Conservation (phyloP, 2,329 filamentous ascomycete species). For the Paraconiothyrium brasiliense region DNA sequence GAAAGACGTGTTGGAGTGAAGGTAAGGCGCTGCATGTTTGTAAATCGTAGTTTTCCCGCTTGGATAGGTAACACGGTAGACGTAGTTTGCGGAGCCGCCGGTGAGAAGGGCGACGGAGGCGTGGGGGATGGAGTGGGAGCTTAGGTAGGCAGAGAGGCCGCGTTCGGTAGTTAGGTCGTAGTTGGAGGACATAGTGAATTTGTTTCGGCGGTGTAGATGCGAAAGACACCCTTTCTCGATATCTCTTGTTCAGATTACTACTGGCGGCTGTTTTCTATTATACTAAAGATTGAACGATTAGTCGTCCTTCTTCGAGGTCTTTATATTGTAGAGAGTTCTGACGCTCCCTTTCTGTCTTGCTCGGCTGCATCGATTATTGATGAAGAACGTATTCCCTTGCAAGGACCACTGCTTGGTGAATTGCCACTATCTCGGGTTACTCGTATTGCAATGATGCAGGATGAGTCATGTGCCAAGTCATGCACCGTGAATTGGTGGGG, state of each 20-base stretch:
- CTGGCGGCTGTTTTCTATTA: no score
- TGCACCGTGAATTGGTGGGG: neutral
- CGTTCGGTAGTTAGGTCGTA: conserved; percentile 30
- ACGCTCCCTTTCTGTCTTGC: neutral
- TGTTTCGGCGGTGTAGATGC: neutral
- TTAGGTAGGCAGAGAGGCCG: conserved; percentile 35
- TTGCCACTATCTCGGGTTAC: neutral
- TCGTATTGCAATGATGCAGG: conserved; percentile 23
- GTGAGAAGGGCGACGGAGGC: conserved; percentile 31
- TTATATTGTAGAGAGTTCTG: no score
- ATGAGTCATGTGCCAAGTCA: conserved; percentile 38
- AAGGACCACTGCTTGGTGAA: neutral
- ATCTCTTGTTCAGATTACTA: neutral
- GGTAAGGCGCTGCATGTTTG: conserved; percentile 48
- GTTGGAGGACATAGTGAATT: conserved; percentile 18
- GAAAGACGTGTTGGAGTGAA: conserved; percentile 35
- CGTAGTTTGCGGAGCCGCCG: conserved; percentile 49
- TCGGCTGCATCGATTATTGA: neutral
- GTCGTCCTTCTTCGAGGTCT: no score
- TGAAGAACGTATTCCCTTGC: no score
- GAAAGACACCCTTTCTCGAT: neutral
- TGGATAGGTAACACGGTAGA: conserved; percentile 39
- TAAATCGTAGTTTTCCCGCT: conserved; percentile 34
- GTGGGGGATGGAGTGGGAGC: conserved; percentile 11
- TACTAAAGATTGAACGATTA: no score